These are phyloP conservation scores for Tetraselmis chui DNA, from an alignment of 139 green algal genomes.

Conservation along the genomic window DNA sequence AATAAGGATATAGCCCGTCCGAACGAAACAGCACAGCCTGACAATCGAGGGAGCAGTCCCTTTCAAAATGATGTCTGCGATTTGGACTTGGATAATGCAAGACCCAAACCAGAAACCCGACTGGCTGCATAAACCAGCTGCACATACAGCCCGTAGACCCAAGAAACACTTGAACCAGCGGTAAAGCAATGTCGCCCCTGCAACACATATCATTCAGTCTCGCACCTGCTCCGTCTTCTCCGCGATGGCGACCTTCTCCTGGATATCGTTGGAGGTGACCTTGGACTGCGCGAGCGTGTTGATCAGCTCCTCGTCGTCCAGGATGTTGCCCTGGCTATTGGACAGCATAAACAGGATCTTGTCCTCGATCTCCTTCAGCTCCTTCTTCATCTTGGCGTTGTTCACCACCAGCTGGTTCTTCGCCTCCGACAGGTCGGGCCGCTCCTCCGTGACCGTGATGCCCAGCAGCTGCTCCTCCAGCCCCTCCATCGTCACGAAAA, in stretches of 20 bases:
- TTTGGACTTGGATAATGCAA: no score
- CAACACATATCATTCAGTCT: no score
- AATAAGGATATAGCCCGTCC: no score
- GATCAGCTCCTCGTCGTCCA: conserved; percentile 77
- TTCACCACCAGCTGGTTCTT: conserved; percentile 66
- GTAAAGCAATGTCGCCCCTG: no score
- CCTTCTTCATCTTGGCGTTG: conserved; percentile 79
- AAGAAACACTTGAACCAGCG: no score
- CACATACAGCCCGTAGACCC: no score
- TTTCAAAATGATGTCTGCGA: no score
- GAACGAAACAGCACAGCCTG: no score
- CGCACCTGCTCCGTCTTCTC: conserved; percentile 64
- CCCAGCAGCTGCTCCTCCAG: conserved; percentile 73
- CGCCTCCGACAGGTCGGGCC: conserved; percentile 44
- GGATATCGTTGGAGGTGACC: conserved; percentile 63
- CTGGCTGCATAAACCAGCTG: no score
- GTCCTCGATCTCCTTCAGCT: conserved; percentile 75
- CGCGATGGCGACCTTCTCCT: conserved; percentile 57
- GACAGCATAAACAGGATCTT: conserved; percentile 48
- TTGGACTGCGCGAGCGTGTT: conserved; percentile 68
- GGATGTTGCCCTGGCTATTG: conserved; percentile 57
- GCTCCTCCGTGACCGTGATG: conserved; percentile 56
- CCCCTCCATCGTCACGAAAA: conserved; percentile 59
- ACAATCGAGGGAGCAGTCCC: no score
- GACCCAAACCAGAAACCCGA: no score